Evolutionary conservation across 768 basidiomycete genomes (phyloP), one percentile per base, ranked within the genome.

Genomic region (Podaxis rugospora): DNA sequence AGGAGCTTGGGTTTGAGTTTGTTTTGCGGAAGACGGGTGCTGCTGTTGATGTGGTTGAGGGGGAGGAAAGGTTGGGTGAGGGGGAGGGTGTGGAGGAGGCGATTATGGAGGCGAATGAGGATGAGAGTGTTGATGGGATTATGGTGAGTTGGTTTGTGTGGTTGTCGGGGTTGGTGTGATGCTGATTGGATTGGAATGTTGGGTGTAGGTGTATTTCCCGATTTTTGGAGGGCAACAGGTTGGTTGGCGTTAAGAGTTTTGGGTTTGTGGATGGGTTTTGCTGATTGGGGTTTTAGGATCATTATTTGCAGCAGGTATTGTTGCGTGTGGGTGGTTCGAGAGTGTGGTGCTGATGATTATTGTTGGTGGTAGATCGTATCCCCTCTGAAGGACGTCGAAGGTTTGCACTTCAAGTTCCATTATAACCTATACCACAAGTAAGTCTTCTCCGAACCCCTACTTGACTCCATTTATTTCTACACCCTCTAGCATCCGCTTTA

Each of bases 341-440:
- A 21, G 18, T 5, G 32, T 28, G 42, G 3, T 62, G 62, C 27
- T 64, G 50, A 46, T 59, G 37, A 53, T 36, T 25, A 1, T 23
- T 51, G 39, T 39, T 49, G 25, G 25, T 55, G 37, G 35, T 59
- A 92, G 90, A 86, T 98, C 59, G 95, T 99, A 5, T 95, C 93
- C 0, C 95, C 97, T 2, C 82, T 90, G 64, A 99, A 99, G 75
- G 97, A 99, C 66, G 97, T 99, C 62, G 97, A 99, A 75, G 96
- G 97, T 2, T 80, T 99, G 55, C 87, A 99, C 74, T 93, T 92
- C 79, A 95, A 95, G 71, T 98, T 97, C 71, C 90, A 94, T 69
- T 92, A 89, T 69, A 96, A 95, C 72, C 77, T 96, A 57, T 95
- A 95, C 72, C 93, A 96, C 80, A 97, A 96, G 95, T 96, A 65